Base-by-base conservation (phyloP, 306 rosid species). In the Cucumis hystrix region DNA sequence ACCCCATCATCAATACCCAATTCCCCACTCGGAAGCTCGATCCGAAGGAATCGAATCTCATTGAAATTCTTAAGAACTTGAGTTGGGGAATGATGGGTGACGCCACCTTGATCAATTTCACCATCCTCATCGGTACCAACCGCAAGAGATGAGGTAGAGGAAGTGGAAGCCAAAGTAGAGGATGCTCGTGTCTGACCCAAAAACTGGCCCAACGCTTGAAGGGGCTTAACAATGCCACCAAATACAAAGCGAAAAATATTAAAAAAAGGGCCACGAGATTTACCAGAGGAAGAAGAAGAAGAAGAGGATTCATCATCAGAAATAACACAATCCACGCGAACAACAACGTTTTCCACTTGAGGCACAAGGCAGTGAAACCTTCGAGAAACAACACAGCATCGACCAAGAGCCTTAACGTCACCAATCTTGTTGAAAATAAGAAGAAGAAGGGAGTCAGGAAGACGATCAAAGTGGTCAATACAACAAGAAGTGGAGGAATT, bases 241-340 rank as follows among this genome's bases (percentile, higher is more conserved):
- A 92, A 81, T 49, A 96, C 91, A 15, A 89, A 78, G 0, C 96
- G 89, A 37, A 96, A 86, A 76, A 96, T 84, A 72, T 75, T 85
- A 15, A 89, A 91, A 35, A 96, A 89, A 3, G 99, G 87, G 10
- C 90, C 85, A 6, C 98, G 90, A 23, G 98, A 88, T 74, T 92
- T 96, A 77, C 88, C 96, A 4, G 91, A 83, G 3, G 96, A 75
- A 49, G 92, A 77, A 3, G 91, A 21, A 4, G 95, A 66, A 18
- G 81, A 78, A 28, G 81, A 78, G 17, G 79, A 91, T 49, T 96
- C 99, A 6, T 96, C 99, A 67, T 96, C 98, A 54, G 99, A 90
- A 77, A 96, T 92, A 68, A 96, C 99, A 74, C 99, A 96, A 43
- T 96, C 99, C 14, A 96, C 99, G 6, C 97, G 97, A n/a, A 96